Evolutionary conservation across 192 early-diverging fungal genomes (phyloP).

Genomic region (Mortierella hygrophila): DNA sequence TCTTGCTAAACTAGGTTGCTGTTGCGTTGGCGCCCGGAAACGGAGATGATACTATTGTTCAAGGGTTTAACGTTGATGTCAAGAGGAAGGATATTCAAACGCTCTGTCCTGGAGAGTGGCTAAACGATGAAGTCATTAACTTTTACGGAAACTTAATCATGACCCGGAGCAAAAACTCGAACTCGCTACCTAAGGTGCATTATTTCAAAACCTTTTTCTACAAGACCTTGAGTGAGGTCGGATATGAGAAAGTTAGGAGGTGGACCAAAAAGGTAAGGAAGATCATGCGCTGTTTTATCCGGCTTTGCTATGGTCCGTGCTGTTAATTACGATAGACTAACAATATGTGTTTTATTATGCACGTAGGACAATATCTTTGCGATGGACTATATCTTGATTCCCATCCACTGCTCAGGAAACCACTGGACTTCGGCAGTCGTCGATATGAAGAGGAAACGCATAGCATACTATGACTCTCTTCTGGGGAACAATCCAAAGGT

Average conservation of each 20-base stretch:
- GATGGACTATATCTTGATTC: slow-evolving; percentile 83
- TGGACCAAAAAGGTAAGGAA: slow-evolving; percentile 81
- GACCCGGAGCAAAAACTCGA: slow-evolving; percentile 64
- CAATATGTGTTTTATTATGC: neutral
- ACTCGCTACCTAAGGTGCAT: slow-evolving; percentile 74
- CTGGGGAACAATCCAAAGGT: slow-evolving; percentile 70
- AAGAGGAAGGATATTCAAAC: slow-evolving; percentile 76
- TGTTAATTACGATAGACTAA: neutral
- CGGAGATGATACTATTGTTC: slow-evolving; percentile 38
- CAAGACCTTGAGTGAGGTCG: slow-evolving; percentile 72
- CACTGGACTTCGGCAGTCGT: slow-evolving; percentile 61
- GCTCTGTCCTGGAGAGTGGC: slow-evolving; percentile 80
- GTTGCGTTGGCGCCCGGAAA: slow-evolving; percentile 24
- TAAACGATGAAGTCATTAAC: slow-evolving; percentile 98
- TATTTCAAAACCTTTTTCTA: slow-evolving; percentile 96
- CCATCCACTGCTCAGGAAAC: slow-evolving; percentile 80
- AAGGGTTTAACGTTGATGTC: slow-evolving; percentile 73
- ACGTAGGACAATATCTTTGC: slow-evolving; percentile 76
- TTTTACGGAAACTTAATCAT: slow-evolving; percentile 89
- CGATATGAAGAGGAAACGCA: slow-evolving; percentile 65
- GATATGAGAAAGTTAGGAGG: slow-evolving; percentile 79
- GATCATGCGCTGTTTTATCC: neutral
- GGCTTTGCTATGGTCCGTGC: no score
- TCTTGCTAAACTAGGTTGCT: slow-evolving; percentile 4
- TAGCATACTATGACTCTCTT: slow-evolving; percentile 91